Conservation (phyloP, 352 stramenopile species). For the Phytophthora fragariae region DNA sequence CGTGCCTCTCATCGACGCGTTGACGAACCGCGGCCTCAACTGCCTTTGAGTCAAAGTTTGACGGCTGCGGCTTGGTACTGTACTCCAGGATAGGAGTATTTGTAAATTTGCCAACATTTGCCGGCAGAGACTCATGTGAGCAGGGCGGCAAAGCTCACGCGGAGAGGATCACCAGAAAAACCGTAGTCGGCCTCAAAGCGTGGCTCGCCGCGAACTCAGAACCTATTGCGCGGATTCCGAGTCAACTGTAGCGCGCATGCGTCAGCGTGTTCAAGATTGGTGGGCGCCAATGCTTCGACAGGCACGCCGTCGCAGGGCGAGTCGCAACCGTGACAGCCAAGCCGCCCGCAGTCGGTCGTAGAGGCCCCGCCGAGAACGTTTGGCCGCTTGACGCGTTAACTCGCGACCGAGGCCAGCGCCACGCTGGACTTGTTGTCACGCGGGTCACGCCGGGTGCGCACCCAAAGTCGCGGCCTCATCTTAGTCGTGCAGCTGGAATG, state of each 20-base stretch:
- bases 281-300: too few relatives aligned
- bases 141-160: neutral
- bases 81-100: too few relatives aligned
- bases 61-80: too few relatives aligned
- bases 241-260: constrained; percentile 10
- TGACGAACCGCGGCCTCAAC: constrained; percentile 18
- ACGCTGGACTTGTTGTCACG: constrained; percentile 36
- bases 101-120: constrained; percentile 26
- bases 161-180: constrained; percentile 33
- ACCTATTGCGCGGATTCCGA: constrained; percentile 20
- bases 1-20: constrained; percentile 33
- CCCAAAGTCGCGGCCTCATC: constrained; percentile 17
- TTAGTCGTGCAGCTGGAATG: constrained; percentile 31
- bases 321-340: too few relatives aligned
- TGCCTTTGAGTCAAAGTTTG: neutral
- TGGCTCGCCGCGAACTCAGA: constrained; percentile 26
- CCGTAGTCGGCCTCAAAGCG: neutral
- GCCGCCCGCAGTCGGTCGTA: too few relatives aligned
- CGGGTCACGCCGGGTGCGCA: constrained; percentile 22
- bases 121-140: constrained; percentile 8
- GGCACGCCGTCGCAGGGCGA: too few relatives aligned
- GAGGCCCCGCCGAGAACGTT: constrained; percentile 5
- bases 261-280: constrained; percentile 3
- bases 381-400: constrained; percentile 22
- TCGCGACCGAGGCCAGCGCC: constrained; percentile 16